These are phyloP conservation scores for Pecoramyces ruminantium DNA, from an alignment of 192 early-diverging fungal species.

Conservation along the genomic window DNA sequence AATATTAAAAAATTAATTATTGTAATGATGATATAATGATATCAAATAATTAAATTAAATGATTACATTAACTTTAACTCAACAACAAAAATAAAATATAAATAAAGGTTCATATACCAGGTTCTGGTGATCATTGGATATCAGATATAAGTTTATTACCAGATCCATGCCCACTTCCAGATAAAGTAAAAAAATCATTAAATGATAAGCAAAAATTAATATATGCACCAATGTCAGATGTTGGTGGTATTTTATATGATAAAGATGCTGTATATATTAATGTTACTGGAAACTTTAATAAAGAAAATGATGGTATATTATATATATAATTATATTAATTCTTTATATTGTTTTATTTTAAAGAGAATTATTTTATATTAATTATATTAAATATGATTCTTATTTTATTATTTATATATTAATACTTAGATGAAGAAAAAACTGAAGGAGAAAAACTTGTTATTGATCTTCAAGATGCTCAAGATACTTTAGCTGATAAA, in stretches of 20 bases:
- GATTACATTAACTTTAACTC: too few relatives aligned
- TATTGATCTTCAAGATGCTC: slow-evolving; percentile 72
- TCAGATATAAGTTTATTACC: slow-evolving; percentile 55
- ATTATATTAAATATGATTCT: too few relatives aligned
- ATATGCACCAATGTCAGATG: slow-evolving; percentile 95
- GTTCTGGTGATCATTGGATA: slow-evolving; percentile 75
- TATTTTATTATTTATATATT: too few relatives aligned
- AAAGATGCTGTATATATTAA: slow-evolving; percentile 99
- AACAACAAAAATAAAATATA: too few relatives aligned
- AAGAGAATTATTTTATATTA: too few relatives aligned
- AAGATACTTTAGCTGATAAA: slow-evolving; percentile 51
- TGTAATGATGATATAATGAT: too few relatives aligned
- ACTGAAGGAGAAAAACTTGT: slow-evolving; percentile 81
- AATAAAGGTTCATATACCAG: slow-evolving; percentile 81
- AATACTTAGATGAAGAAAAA: slow-evolving; percentile 18
- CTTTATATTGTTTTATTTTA: too few relatives aligned
- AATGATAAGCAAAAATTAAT: slow-evolving; percentile 90
- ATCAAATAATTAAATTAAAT: too few relatives aligned
- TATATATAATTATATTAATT: too few relatives aligned
- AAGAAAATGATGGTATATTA: slow-evolving; percentile 5
- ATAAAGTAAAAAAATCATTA: slow-evolving; percentile 74
- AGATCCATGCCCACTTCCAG: slow-evolving; percentile 94
- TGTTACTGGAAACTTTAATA: slow-evolving; percentile 63
- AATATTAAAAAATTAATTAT: too few relatives aligned
- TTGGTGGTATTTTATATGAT: slow-evolving; percentile 96